phyloP scores from a whole-genome alignment of 352 stramenopile species.

The Pythium aquatile region DNA sequence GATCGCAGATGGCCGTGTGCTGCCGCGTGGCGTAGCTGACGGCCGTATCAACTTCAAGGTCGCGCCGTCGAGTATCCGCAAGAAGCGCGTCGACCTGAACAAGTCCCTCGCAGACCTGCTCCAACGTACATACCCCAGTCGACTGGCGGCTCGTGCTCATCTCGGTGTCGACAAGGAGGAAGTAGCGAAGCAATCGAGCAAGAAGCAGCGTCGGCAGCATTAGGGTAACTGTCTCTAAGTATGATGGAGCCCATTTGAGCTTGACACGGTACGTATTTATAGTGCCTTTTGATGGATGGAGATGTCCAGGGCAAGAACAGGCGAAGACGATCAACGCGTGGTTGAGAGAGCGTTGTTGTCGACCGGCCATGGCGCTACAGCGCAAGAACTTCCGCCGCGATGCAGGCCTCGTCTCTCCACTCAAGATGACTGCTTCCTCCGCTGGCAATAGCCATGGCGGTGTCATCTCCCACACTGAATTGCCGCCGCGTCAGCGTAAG shows the following conservation, averaged over 20 bases:
- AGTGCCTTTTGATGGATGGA: neutral
- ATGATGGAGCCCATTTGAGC: conserved; percentile 12
- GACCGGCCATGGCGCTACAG: conserved; percentile 36
- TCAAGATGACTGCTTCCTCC: conserved; percentile 2
- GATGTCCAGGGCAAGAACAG: neutral
- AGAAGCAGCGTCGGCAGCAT: conserved; percentile 21
- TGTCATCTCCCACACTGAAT: conserved; percentile 43
- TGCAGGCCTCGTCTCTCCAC: conserved; percentile 9
- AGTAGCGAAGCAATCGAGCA: conserved; percentile 3
- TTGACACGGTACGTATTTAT: conserved; percentile 2
- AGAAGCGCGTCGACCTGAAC: conserved; percentile 46
- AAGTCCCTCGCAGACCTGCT: conserved; percentile 46
- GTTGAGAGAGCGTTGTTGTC: neutral
- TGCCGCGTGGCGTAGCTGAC: conserved; percentile 65
- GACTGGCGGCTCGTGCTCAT: conserved; percentile 20
- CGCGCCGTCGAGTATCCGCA: conserved; percentile 37
- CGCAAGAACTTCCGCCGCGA: conserved; percentile 63
- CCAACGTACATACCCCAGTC: conserved; percentile 47
- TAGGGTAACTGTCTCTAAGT: conserved; percentile 19
- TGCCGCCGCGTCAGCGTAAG: conserved; percentile 56
- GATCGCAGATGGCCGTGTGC: conserved; percentile 60
- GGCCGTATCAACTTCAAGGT: conserved; percentile 45
- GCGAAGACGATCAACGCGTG: neutral
- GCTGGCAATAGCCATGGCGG: conserved; percentile 2
- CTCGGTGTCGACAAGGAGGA: neutral